Evolutionary conservation across 169 alveolate species (phyloP), one percentile per base, ranked within the genome.

Genomic region (Eimeria zaria): DNA sequence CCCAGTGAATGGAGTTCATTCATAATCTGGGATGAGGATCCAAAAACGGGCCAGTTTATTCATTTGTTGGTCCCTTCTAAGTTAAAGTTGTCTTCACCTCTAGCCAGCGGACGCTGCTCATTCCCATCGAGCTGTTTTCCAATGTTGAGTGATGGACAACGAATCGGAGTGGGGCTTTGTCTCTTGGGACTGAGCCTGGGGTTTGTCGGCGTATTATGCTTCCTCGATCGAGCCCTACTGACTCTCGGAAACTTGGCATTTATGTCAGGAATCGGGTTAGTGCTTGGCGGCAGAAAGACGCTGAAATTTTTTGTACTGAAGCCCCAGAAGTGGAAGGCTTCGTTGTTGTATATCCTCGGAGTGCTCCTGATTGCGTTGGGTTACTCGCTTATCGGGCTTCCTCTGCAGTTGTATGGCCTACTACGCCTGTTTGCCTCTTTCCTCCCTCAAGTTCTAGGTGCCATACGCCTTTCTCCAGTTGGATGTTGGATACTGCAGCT

Each of bases 81-180:
- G 83, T 8, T 39, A 41, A 30, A 39, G 36, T 24, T 27, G 58
- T 58, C 60, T 71, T 58, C 22, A 44, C 27, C 22, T 44, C 51
- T 51, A 41, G 60, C 60, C 64, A 16, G 93, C 60, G 67, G 67
- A 41, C 62, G 93, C 67, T 48, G 93, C 73, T 30, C 16, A 48
- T 51, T 48, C 44, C 33, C 46, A 64, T 22, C 44, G 64, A 27
- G 64, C 53, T 71, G 67, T 71, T 36, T 14, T 58, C 55, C 71
- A 41, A 94, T 94, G 96, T 73, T 90, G 76, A 90, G 89, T 69
- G 97, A 96, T 81, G 89, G 89, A 74, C 92, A 89, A 85, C 92
- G 96, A 95, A 93, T 96, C 96, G 97, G 97, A 36, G 95, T 96
- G 73, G 97, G 97, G 74, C 95, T 96, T 67, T 91, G 97, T 89